Conservation (phyloP, 1,139 yeast genomes). For the Blastobotrys buckinghamii region DNA sequence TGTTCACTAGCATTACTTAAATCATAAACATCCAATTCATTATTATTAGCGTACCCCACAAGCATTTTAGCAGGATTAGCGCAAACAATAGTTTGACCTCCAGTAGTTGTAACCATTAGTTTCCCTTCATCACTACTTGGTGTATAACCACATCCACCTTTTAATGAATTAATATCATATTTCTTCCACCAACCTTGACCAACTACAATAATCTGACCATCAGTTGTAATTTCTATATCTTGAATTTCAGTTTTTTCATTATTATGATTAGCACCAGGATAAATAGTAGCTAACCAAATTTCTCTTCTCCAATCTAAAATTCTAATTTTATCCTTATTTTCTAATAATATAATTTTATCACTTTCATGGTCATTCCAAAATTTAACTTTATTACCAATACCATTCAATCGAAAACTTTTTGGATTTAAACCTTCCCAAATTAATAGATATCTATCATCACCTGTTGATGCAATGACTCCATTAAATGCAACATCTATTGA, state of each 20-base stretch:
- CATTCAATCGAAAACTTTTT: constrained; percentile 18
- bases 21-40: constrained; percentile 1
- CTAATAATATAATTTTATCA: constrained; percentile 33
- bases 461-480: constrained; percentile 31
- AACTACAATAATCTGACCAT: constrained; percentile 29
- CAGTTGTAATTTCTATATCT: constrained; percentile 25
- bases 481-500: constrained; percentile 30
- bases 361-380: constrained; percentile 33
- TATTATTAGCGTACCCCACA: constrained; percentile 1
- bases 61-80: background rate
- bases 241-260: constrained; percentile 11
- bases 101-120: background rate
- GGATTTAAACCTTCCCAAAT: constrained; percentile 30
- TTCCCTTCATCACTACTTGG: constrained; percentile 20
- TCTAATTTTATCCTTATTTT: constrained; percentile 29
- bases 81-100: background rate
- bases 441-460: constrained; percentile 31
- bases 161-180: constrained; percentile 22
- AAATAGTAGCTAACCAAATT: constrained; percentile 31
- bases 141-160: constrained; percentile 28
- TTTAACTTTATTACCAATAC: constrained; percentile 29
- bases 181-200: constrained; percentile 36
- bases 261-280: constrained; percentile 24
- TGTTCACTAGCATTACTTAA: background rate
- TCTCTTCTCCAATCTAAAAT: constrained; percentile 33